phyloP scores from a whole-genome alignment of 23 red algal genomes.

The Gracilariopsis chorda region DNA sequence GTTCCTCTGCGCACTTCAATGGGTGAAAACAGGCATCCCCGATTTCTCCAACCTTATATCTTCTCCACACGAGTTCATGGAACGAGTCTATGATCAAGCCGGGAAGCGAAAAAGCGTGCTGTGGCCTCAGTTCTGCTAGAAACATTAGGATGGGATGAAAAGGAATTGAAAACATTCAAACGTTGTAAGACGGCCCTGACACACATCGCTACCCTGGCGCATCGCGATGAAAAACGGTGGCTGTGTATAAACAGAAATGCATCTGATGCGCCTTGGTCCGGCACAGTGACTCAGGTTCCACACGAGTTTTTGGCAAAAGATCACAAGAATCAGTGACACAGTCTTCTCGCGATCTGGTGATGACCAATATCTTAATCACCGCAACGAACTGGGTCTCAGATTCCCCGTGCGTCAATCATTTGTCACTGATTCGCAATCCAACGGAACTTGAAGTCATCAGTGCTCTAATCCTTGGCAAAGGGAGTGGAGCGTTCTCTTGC shows the following conservation, averaged over 20 bases:
- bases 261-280: neutral
- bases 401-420: neutral
- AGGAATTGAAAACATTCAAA: neutral
- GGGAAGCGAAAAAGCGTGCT: neutral
- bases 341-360: no score
- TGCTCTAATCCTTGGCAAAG: neutral
- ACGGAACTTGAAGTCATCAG: neutral
- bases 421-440: neutral
- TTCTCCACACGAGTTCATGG: neutral
- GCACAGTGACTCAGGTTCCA: neutral
- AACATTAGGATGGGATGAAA: neutral
- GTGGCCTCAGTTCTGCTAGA: neutral
- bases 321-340: no score
- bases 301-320: neutral
- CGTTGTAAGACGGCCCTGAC: neutral
- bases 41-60: neutral
- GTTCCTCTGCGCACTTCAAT: neutral
- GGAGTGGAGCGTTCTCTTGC: neutral
- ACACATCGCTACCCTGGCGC: neutral
- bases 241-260: neutral
- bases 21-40: neutral
- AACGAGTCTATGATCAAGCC: neutral
- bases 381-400: slow-evolving; percentile 2
- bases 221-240: neutral
- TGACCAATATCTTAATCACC: neutral